Conservation (phyloP, 345 rosid species). For the Fremontodendron californicum region DNA sequence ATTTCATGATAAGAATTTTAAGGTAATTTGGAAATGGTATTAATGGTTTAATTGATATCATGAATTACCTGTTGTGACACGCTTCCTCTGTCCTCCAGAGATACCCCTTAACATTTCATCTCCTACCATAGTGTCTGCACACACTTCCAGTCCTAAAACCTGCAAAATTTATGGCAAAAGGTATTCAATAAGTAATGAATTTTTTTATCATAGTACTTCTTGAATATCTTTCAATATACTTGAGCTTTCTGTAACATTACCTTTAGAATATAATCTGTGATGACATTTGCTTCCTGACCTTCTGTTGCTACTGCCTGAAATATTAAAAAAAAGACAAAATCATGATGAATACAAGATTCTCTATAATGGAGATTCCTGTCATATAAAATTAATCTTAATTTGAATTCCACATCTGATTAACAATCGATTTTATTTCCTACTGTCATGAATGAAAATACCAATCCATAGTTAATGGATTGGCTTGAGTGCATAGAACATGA, state of each 20-base stretch:
- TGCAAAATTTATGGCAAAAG: constrained; percentile 25
- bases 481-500: no score
- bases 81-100: constrained; percentile 83
- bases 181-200: not conserved
- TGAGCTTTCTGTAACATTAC: constrained; percentile 9
- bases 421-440: not conserved
- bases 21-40: constrained; percentile 6
- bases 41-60: not conserved
- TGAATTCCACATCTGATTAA: not conserved
- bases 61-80: constrained; percentile 50
- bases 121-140: constrained; percentile 71
- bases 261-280: constrained; percentile 52
- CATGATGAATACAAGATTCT: not conserved
- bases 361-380: not conserved
- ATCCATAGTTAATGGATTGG: not conserved
- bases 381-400: not conserved
- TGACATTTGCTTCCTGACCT: constrained; percentile 42
- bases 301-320: constrained; percentile 45
- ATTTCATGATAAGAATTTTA: constrained; percentile 2
- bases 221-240: not conserved
- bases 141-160: constrained; percentile 70
- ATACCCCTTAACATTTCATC: constrained; percentile 72
- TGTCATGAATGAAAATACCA: not conserved
- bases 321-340: not conserved
- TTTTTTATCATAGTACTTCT: not conserved